Base-by-base conservation (phyloP, 2,329 filamentous ascomycete genomes). In the Coniella lustricola region DNA sequence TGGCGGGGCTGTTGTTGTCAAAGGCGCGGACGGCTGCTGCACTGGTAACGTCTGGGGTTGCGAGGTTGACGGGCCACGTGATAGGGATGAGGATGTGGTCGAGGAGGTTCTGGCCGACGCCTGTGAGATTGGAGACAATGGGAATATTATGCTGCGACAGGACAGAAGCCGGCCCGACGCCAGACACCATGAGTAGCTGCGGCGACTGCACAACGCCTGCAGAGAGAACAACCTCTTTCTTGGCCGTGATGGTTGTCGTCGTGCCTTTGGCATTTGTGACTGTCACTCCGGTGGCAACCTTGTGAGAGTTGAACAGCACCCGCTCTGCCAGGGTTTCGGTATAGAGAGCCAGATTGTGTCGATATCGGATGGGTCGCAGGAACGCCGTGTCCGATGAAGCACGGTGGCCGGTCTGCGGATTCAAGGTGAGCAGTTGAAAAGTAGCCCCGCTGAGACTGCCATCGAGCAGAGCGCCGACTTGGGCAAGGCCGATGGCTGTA, bases 131-230 rank as follows among this genome's bases (percentile, higher is more conserved):
- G 1, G 52, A 45, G 2, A 64, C 9, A 3, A 51, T 7, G 57
- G 20, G 0, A 51, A 55, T 46, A 67, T 66, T 12, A 51, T 53
- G 34, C 57, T 50, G 10, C 57, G 43, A 14, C 56, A 49, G 46
- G 12, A 38, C 1, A 7, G 25, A 45, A 2, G 20, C 38, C 3
- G 49, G 49, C 3, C 49, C 44, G 16, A 51, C 14, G 1, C 49
- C 49, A 13, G 59, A 61, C 2, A 63, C 55, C 55, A 60, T 57
- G 9, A 63, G 48, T 13, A 63, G 56, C 45, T 71, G 68, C 0
- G 68, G 70, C 1, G 65, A 69, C 33, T 67, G 65, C 48, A 70
- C 68, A 2, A 62, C 60, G 12, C 69, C 70, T 0, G 67, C 68
- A 0, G 68, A 68, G 1, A 73, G 46, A 21, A 74, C 68, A 25